phyloP scores from a whole-genome alignment of 768 basidiomycete species.

The Pholiota conissans region DNA sequence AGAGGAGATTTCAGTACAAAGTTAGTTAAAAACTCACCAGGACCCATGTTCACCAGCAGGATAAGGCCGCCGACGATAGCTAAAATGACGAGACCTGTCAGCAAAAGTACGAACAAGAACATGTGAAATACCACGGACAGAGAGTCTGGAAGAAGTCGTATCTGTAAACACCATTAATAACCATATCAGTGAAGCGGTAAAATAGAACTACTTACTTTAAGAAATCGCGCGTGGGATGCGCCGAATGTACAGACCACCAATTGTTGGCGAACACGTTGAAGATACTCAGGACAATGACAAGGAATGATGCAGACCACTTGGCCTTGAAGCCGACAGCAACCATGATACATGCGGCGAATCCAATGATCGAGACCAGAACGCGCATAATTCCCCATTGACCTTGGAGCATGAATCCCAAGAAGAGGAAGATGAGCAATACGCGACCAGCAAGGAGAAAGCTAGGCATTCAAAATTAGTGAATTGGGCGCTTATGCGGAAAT shows the following conservation, averaged over 20 bases:
- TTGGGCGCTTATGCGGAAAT: not conserved
- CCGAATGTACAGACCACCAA: slow-evolving; percentile 93
- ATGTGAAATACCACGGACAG: slow-evolving; percentile 39
- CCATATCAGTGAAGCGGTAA: not conserved
- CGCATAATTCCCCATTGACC: slow-evolving; percentile 88
- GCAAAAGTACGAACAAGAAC: not conserved
- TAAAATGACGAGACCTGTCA: slow-evolving; percentile 17
- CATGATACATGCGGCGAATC: slow-evolving; percentile 91
- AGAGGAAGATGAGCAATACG: slow-evolving; percentile 96
- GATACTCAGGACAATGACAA: slow-evolving; percentile 85
- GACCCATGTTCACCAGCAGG: slow-evolving; percentile 97
- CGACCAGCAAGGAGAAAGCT: slow-evolving; percentile 98
- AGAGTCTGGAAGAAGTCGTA: slow-evolving; percentile 99
- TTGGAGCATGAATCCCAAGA: slow-evolving; percentile 96
- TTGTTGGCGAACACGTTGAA: slow-evolving; percentile 99
- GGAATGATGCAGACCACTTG: slow-evolving; percentile 96
- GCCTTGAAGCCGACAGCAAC: slow-evolving; percentile 99
- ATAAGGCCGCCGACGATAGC: slow-evolving; percentile 97
- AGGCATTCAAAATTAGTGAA: not conserved
- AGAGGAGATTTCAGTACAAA: not conserved
- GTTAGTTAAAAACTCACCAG: slow-evolving; percentile 54
- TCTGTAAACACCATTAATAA: slow-evolving; percentile 42
- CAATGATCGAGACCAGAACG: slow-evolving; percentile 85
- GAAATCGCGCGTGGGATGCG: slow-evolving; percentile 97
- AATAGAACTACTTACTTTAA: slow-evolving; percentile 71